phyloP scores from a whole-genome alignment of 495 filamentous ascomycete species.

The Neurospora pannonica region DNA sequence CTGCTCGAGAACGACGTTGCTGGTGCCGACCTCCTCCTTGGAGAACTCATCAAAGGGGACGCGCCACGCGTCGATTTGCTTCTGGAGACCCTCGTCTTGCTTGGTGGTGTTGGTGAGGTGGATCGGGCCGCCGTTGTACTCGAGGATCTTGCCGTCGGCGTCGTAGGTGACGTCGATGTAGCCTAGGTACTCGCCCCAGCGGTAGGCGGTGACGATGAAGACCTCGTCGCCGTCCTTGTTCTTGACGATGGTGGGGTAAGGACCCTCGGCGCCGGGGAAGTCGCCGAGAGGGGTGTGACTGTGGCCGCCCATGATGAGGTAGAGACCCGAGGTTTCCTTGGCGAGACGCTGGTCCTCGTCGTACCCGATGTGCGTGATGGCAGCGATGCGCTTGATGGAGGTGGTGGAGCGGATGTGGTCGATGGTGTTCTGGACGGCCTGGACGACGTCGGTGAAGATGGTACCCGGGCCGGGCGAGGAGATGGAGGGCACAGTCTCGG shows the following conservation, averaged over 20 bases:
- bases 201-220: conserved; percentile 49
- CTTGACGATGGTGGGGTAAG: conserved; percentile 46
- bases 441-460: conserved; percentile 38
- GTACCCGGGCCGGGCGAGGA: conserved; percentile 42
- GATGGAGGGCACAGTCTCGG: conserved; percentile 41
- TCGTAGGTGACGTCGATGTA: conserved; percentile 51
- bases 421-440: conserved; percentile 43
- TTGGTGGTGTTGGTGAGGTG: conserved; percentile 44
- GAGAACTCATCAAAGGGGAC: conserved; percentile 42
- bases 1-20: conserved; percentile 39
- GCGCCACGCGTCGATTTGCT: conserved; percentile 41
- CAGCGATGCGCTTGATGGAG: conserved; percentile 44
- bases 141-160: conserved; percentile 39
- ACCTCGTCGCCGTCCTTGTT: conserved; percentile 51
- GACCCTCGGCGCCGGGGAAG: conserved; percentile 36
- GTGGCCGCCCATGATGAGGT: conserved; percentile 52
- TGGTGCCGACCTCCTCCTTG: conserved; percentile 36
- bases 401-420: conserved; percentile 38
- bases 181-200: conserved; percentile 52
- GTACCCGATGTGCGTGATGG: conserved; percentile 52
- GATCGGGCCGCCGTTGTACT: conserved; percentile 47
- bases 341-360: conserved; percentile 46
- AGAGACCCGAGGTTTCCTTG: conserved; percentile 37
- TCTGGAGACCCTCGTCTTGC: conserved; percentile 41
- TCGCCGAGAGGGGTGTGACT: conserved; percentile 49